A percentile compares a stretch with the other conserved stretches of the same genome.
phyloP scores from a whole-genome alignment of 116 monocot species.

The Cymodocea nodosa region DNA sequence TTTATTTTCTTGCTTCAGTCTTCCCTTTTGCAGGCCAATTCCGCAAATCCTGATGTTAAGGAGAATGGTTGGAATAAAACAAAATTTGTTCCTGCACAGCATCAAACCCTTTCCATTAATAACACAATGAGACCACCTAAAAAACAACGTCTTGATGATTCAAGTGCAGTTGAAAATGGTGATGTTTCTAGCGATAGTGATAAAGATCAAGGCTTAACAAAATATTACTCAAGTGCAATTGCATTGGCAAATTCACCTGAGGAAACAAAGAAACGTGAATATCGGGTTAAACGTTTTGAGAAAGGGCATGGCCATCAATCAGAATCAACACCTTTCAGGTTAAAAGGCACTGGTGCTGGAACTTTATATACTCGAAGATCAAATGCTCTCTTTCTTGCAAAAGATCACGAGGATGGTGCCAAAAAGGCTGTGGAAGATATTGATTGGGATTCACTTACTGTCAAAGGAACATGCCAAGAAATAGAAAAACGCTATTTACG shows the following conservation, averaged over 20 bases:
- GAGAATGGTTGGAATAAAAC: conserved; percentile 26
- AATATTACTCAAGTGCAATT: conserved; percentile 67
- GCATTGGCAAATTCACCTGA: conserved; percentile 73
- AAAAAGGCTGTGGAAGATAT: conserved; percentile 87
- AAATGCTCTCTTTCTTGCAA: conserved; percentile 34
- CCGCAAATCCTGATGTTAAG: conserved; percentile 16
- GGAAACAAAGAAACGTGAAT: conserved; percentile 78
- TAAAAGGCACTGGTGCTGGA: conserved; percentile 38
- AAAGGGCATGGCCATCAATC: conserved; percentile 33
- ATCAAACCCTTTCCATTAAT: conserved; percentile 26
- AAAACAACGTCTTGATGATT: conserved; percentile 32
- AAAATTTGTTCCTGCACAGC: conserved; percentile 38
- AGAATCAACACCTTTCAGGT: conserved; percentile 19
- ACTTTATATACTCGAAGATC: conserved; percentile 46
- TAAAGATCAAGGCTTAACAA: conserved; percentile 61
- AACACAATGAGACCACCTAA: conserved; percentile 38
- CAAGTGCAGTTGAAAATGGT: conserved; percentile 27
- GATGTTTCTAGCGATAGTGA: conserved; percentile 80
- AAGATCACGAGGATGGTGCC: conserved; percentile 37
- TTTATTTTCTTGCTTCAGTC: background rate
- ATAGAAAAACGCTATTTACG: conserved; percentile 91
- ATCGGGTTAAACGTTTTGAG: conserved; percentile 88
- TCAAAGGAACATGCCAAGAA: conserved; percentile 94
- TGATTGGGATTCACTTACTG: conserved; percentile 91
- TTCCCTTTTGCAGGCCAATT: conserved; percentile 20